Evolutionary conservation across 768 basidiomycete species (phyloP).

Genomic region (Mycena venus): DNA sequence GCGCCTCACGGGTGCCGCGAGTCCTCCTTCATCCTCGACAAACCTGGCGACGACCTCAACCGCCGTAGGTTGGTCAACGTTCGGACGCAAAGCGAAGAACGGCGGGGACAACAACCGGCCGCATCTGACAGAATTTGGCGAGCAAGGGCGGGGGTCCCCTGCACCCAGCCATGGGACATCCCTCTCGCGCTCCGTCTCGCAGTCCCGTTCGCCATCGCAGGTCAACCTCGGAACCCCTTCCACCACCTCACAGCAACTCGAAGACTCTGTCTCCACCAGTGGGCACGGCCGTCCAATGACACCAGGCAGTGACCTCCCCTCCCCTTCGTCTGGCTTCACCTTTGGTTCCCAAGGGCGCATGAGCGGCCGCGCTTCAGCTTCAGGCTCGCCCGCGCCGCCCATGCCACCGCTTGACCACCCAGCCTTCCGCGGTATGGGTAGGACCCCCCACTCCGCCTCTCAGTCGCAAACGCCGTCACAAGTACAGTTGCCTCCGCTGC

Average conservation of each 20-base stretch:
- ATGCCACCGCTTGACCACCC: constrained; percentile 30
- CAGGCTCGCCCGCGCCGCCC: constrained; percentile 22
- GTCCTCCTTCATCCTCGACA: constrained; percentile 12
- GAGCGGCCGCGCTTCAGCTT: not conserved
- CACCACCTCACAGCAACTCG: constrained; percentile 22
- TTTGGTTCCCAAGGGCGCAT: constrained; percentile 26
- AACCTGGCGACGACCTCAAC: not conserved
- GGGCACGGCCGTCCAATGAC: constrained; percentile 20
- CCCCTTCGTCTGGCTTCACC: constrained; percentile 27
- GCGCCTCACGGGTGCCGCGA: constrained; percentile 19
- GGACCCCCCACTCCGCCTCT: not conserved
- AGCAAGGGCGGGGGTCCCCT: constrained; percentile 23
- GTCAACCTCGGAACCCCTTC: constrained; percentile 23
- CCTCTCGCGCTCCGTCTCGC: constrained; percentile 21
- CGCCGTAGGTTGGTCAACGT: constrained; percentile 31
- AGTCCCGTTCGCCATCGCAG: constrained; percentile 16
- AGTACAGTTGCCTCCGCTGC: not conserved
- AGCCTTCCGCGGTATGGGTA: constrained; percentile 2
- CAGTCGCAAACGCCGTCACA: constrained; percentile 4
- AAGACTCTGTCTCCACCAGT: constrained; percentile 22
- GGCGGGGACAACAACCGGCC: not conserved
- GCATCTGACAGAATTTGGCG: constrained; percentile 26
- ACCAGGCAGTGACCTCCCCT: constrained; percentile 17
- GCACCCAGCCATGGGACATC: constrained; percentile 23
- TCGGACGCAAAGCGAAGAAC: constrained; percentile 20